Conservation (phyloP, 345 rosid species). For the Streptanthus diversifolius region DNA sequence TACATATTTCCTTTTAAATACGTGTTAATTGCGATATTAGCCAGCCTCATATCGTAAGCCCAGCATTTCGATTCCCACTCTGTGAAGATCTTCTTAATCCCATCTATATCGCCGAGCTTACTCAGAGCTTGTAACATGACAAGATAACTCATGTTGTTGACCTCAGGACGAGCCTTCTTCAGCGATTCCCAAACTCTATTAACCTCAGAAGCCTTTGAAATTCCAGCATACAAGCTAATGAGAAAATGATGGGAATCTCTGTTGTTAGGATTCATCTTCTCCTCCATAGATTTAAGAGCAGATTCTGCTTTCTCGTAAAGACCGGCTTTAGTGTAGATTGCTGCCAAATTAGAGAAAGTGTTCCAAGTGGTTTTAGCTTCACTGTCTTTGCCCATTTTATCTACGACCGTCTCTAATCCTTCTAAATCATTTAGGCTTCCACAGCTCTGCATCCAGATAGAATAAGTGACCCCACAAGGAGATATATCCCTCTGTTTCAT, state of each 20-base stretch:
- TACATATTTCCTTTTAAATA: constrained; percentile 50
- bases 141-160: constrained; percentile 52
- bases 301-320: constrained; percentile 59
- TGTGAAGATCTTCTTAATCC: constrained; percentile 44
- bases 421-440: constrained; percentile 46
- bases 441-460: constrained; percentile 65
- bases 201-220: constrained; percentile 50
- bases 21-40: constrained; percentile 42
- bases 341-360: constrained; percentile 51
- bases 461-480: constrained; percentile 36
- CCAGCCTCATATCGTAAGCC: constrained; percentile 59
- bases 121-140: constrained; percentile 55
- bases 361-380: constrained; percentile 46
- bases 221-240: constrained; percentile 57
- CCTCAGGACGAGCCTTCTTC: constrained; percentile 39
- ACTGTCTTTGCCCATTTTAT: constrained; percentile 39
- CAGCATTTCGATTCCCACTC: constrained; percentile 65
- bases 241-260: constrained; percentile 70
- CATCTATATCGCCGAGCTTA: constrained; percentile 55
- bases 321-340: constrained; percentile 60
- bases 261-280: constrained; percentile 34
- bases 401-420: constrained; percentile 29
- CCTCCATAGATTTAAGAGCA: constrained; percentile 59
- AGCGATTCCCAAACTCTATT: constrained; percentile 55
- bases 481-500: constrained; percentile 48